Conservation (phyloP, 495 filamentous ascomycete species). For the Penicillium cosmopolitanum region DNA sequence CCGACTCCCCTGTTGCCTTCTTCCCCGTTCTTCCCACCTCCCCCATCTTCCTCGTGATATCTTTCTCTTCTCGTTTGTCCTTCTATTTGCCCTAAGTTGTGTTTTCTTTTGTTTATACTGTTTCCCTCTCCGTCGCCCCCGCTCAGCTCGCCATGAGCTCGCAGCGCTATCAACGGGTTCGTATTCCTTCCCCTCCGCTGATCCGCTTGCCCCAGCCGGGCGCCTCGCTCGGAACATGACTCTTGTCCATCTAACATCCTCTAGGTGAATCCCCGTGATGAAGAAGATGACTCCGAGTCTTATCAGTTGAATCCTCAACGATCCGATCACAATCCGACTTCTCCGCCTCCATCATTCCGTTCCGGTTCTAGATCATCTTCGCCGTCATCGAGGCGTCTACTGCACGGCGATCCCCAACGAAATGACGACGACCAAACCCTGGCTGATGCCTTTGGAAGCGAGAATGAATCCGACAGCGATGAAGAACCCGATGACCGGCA, state of each 20-base stretch:
- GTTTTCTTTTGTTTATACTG: slow-evolving; percentile 19
- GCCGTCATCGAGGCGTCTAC: slow-evolving; percentile 58
- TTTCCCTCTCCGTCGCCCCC: slow-evolving; percentile 24
- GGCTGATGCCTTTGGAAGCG: slow-evolving; percentile 85
- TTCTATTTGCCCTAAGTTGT: slow-evolving; percentile 23
- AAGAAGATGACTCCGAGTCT: slow-evolving; percentile 51
- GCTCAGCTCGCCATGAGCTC: slow-evolving; percentile 68
- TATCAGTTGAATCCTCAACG: slow-evolving; percentile 44
- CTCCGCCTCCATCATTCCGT: slow-evolving; percentile 92
- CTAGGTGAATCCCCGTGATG: slow-evolving; percentile 58
- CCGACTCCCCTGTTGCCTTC: slow-evolving; percentile 19
- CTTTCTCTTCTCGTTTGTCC: slow-evolving; percentile 22
- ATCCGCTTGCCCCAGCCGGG: slow-evolving; percentile 24
- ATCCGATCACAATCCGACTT: slow-evolving; percentile 64
- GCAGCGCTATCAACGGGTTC: slow-evolving; percentile 85
- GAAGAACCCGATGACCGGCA: slow-evolving; percentile 79
- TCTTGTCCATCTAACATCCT: slow-evolving; percentile 21
- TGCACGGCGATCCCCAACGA: slow-evolving; percentile 55
- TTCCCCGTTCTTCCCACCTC: slow-evolving; percentile 24
- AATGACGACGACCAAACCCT: slow-evolving; percentile 72
- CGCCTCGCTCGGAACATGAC: slow-evolving; percentile 19
- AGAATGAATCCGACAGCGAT: slow-evolving; percentile 72
- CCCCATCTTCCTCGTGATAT: slow-evolving; percentile 26
- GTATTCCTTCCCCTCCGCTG: slow-evolving; percentile 38
- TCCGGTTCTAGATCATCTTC: slow-evolving; percentile 86